Evolutionary conservation across 441 rosid species (phyloP), one percentile per base, ranked within the genome.

Genomic region (Croton setiger): DNA sequence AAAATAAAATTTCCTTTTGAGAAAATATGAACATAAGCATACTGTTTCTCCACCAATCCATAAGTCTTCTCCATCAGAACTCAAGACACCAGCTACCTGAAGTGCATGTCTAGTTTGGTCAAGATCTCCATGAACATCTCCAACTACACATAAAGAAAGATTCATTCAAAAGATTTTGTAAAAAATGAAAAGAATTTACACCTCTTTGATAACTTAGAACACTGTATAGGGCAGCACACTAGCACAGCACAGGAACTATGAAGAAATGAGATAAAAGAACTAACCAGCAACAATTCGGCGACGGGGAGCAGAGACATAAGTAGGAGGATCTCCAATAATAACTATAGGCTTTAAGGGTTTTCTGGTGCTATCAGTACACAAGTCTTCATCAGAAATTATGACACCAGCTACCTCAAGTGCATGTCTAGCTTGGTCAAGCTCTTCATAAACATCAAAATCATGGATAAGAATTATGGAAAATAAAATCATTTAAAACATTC

Each of bases 121-220:
- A 70, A 94, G 80, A 79, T 94, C 97, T 43, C 98, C 98, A 63
- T 94, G 96, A 54, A 94, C 78, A 79, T 94, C 97, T 49, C 97
- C 97, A 78, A 91, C 96, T 91, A 66, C 43, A 56, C 33, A 74
- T 31, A 67, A n/a, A n/a, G n/a, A n/a, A n/a, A 68, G 68, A 48
- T 10, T 21, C 60, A 78, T 43, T 10, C 36, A 55, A 33, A 53
- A 72, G 43, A 14, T 18, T 27, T 53, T 60, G 20, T 37, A 45
- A 27, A 62, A 18, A 18, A 18, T 51, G 55, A 14, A 51, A 17
- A n/a, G n/a, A n/a, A n/a, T n/a, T n/a, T n/a, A n/a, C n/a, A n/a
- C n/a, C n/a, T n/a, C n/a, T n/a, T n/a, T n/a, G n/a, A n/a, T n/a
- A n/a, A n/a, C n/a, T n/a, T 27, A 27, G 31, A 27, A 27, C 31